Evolutionary conservation across 768 basidiomycete genomes (phyloP).

Genomic region (Podaxis mareebaensis): DNA sequence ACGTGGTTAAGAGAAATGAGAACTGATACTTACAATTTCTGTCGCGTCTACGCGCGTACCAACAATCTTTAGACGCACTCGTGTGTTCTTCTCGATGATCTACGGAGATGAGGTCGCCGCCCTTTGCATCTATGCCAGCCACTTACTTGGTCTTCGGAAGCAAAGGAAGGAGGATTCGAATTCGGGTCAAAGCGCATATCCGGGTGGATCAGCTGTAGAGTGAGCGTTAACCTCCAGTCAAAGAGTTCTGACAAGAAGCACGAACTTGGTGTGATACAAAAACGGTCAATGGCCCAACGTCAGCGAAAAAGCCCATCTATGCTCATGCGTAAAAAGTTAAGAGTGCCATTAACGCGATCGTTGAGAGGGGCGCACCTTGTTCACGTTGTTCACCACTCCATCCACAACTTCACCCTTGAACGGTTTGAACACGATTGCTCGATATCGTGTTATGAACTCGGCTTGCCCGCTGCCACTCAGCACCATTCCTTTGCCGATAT

Average conservation of each 20-base stretch:
- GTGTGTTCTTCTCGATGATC: constrained; percentile 93
- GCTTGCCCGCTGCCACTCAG: constrained; percentile 92
- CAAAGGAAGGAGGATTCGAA: constrained; percentile 95
- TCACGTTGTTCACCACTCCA: constrained; percentile 93
- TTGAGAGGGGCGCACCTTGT: constrained; percentile 64
- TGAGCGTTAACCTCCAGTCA: not conserved
- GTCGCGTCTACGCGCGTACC: constrained; percentile 97
- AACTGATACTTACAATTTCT: constrained; percentile 73
- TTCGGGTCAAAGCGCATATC: constrained; percentile 96
- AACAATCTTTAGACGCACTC: constrained; percentile 94
- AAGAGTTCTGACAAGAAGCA: constrained; percentile 11
- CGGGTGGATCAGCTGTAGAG: constrained; percentile 81
- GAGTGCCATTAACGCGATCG: not conserved
- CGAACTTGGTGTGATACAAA: constrained; percentile 95
- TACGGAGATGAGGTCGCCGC: constrained; percentile 28
- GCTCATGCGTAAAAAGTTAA: not conserved
- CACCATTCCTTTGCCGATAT: constrained; percentile 92
- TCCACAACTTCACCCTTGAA: constrained; percentile 99
- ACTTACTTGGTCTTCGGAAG: constrained; percentile 82
- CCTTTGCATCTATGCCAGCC: too few species aligned
- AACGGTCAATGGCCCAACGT: constrained; percentile 90
- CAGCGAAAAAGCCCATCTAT: constrained; percentile 98
- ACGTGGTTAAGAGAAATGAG: not conserved
- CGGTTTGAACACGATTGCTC: constrained; percentile 99
- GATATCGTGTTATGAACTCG: constrained; percentile 92